A percentile compares a stretch with the other conserved stretches of the same genome.
Evolutionary conservation across 163 green algal genomes (phyloP).

Genomic region (Coccomyxa subellipsoidea): DNA sequence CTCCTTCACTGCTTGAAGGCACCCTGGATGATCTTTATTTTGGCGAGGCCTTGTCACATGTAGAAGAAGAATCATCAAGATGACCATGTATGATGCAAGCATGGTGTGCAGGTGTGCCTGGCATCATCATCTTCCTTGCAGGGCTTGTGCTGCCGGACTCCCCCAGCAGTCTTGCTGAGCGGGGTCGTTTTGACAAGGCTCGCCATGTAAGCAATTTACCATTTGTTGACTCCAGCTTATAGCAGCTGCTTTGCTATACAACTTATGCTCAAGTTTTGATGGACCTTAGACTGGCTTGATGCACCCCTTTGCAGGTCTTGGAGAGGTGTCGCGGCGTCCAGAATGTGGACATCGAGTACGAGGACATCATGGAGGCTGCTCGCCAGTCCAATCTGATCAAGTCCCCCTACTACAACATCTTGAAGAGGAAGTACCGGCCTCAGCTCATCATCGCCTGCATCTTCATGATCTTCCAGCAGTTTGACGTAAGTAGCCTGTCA

Average conservation of each 20-base stretch:
- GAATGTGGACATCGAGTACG: slow-evolving; percentile 44
- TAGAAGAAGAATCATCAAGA: no score
- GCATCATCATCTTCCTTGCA: slow-evolving; percentile 41
- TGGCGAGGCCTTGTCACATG: no score
- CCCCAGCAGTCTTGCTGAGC: slow-evolving; percentile 52
- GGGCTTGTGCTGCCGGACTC: slow-evolving; percentile 57
- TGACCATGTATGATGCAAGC: no score
- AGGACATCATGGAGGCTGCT: slow-evolving; percentile 32
- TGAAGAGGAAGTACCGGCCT: slow-evolving; percentile 35
- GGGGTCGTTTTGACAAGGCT: slow-evolving; percentile 39
- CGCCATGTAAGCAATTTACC: background rate
- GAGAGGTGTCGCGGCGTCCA: slow-evolving; percentile 35
- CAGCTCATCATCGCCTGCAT: slow-evolving; percentile 51
- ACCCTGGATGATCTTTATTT: no score
- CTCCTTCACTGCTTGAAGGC: no score
- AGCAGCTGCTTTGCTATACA: no score
- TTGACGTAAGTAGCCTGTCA: slow-evolving; percentile 16
- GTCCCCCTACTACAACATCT: slow-evolving; percentile 21
- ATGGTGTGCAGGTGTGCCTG: slow-evolving; percentile 39
- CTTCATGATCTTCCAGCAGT: slow-evolving; percentile 58
- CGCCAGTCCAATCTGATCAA: slow-evolving; percentile 20
- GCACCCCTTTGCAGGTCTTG: slow-evolving; percentile 41
- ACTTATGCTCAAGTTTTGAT: no score
- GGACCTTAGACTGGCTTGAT: no score
- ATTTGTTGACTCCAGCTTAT: no score